phyloP scores from a whole-genome alignment of 129 eudicot species.

The Lactuca saligna region DNA sequence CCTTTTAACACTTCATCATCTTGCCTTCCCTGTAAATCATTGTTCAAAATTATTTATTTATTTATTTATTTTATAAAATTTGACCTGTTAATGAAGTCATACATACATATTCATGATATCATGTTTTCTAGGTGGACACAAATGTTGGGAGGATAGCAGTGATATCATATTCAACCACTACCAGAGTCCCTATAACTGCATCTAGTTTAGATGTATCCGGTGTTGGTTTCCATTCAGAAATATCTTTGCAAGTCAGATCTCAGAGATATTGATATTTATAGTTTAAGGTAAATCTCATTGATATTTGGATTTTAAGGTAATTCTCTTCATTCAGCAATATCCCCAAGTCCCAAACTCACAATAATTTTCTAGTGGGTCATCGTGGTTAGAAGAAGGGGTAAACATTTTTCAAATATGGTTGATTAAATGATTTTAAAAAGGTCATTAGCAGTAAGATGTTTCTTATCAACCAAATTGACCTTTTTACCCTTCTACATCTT shows the following conservation, averaged over 20 bases:
- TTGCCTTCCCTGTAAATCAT: slow-evolving; percentile 88
- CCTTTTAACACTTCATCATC: slow-evolving; percentile 89
- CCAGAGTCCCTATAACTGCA: slow-evolving; percentile 85
- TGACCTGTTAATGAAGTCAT: not conserved
- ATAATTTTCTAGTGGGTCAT: too few species aligned
- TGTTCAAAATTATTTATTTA: not conserved
- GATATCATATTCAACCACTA: slow-evolving; percentile 81
- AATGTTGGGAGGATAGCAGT: slow-evolving; percentile 94
- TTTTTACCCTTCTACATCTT: too few species aligned
- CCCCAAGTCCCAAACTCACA: too few species aligned
- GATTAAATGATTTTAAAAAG: too few species aligned
- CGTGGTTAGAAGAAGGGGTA: too few species aligned
- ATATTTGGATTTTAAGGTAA: too few species aligned
- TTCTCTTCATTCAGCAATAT: too few species aligned
- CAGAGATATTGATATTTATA: too few species aligned
- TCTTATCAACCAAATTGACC: too few species aligned
- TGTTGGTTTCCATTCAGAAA: slow-evolving; percentile 73
- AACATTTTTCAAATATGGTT: too few species aligned
- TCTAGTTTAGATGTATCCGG: slow-evolving; percentile 80
- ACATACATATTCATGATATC: not conserved
- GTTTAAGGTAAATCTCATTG: too few species aligned
- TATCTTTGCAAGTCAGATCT: slow-evolving; percentile 43
- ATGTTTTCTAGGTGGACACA: slow-evolving; percentile 68
- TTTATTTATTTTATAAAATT: not conserved
- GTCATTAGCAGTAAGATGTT: too few species aligned